Evolutionary conservation across 768 basidiomycete genomes (phyloP), one percentile per base, ranked within the genome.

Genomic region (Tricholoma flavovirens): DNA sequence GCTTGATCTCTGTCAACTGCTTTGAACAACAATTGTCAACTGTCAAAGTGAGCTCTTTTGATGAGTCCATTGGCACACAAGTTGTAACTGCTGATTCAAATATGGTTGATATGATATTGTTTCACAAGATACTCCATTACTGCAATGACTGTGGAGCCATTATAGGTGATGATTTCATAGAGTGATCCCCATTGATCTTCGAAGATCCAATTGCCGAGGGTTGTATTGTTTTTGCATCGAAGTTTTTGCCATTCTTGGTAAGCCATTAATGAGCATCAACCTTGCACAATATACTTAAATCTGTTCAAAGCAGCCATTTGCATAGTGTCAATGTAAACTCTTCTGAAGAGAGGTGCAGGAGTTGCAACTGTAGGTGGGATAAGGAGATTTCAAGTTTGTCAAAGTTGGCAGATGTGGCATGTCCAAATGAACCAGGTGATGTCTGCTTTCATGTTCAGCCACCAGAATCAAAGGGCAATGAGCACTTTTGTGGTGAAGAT

Each of bases 101-200:
- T 73, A 29, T 56, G 45, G 30, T 69, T 70, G 3, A 50, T 51
- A 4, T 40, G 10, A 35, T 55, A 55, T 1, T 14, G 7, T 15
- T 26, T 49, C 26, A 11, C n/a, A 8, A 55, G 35, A 14, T 49
- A 55, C 1, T 33, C 45, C 6, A 55, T n/a, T 1, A 40, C 49
- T 22, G 26, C 19, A 10, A 59, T 40, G 40, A 66, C 69, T 7
- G 73, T 67, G 8, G 43, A 3, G 56, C 69, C 65, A 48, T 80
- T 81, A 56, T 81, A 78, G 0, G 72, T 75, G 1, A 78, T 67
- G 12, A 79, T 73, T 26, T 72, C 63, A 0, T 12, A 21, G 0
- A 77, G 19, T 11, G 69, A 65, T 2, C 76, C 78, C 76, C 77
- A 80, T 26, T 71, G 60, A 11, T 68, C n/a, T n/a, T n/a, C n/a